Conservation (phyloP, 192 early-diverging fungal genomes). For the Podila verticillata region DNA sequence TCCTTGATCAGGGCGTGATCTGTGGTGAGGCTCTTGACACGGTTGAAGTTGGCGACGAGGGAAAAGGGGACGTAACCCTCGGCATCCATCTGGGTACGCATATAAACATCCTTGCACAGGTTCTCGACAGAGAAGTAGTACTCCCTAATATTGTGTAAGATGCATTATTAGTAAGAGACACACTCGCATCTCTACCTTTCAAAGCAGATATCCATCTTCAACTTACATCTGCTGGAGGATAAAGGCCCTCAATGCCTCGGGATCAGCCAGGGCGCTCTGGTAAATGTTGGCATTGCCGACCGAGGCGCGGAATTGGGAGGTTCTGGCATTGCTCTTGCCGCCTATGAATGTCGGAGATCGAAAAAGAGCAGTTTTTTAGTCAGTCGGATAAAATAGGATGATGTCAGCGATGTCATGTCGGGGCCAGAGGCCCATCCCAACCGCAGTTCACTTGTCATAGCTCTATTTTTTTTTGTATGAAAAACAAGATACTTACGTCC, state of each 20-base stretch:
- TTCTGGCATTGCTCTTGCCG: slow-evolving; percentile 17
- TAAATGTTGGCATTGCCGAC: slow-evolving; percentile 35
- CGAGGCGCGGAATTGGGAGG: slow-evolving; percentile 34
- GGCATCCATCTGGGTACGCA: slow-evolving; percentile 91
- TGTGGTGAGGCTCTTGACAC: slow-evolving; percentile 78
- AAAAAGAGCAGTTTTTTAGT: neutral
- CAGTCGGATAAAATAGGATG: neutral
- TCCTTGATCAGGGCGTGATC: slow-evolving; percentile 72
- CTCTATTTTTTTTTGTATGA: neutral
- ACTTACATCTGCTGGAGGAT: slow-evolving; percentile 72
- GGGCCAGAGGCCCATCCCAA: neutral
- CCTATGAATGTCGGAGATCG: slow-evolving; percentile 6
- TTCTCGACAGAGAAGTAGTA: slow-evolving; percentile 99
- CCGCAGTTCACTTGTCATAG: neutral
- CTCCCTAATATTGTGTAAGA: slow-evolving; percentile 61
- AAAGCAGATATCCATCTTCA: neutral
- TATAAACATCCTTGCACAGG: slow-evolving; percentile 94
- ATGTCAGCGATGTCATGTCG: neutral
- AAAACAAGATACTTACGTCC: slow-evolving; percentile 32
- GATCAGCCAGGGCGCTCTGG: slow-evolving; percentile 3
- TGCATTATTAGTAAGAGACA: neutral
- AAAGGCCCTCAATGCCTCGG: slow-evolving; percentile 62
- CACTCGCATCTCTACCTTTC: neutral
- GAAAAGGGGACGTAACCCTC: slow-evolving; percentile 85
- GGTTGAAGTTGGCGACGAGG: slow-evolving; percentile 89